Evolutionary conservation across 345 rosid species (phyloP).

Genomic region (Heritiera littoralis): DNA sequence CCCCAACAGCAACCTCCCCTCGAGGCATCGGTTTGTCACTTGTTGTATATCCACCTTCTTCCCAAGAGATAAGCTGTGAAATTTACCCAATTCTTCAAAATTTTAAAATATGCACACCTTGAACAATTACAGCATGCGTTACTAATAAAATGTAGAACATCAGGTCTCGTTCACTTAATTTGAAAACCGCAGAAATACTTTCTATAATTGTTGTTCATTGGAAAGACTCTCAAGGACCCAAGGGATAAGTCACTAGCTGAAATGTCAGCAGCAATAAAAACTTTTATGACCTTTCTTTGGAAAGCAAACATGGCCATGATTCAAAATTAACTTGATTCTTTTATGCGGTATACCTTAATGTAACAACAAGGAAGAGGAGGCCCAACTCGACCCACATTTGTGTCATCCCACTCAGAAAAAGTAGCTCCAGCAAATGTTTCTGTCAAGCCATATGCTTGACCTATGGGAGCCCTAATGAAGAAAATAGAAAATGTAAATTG

Average conservation of each 20-base stretch:
- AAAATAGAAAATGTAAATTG: constrained; percentile 16
- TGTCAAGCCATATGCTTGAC: constrained; percentile 95
- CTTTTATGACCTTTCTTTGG: neutral
- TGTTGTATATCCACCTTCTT: constrained; percentile 71
- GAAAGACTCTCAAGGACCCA: neutral
- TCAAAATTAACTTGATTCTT: constrained; percentile 3
- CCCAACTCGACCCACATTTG: constrained; percentile 80
- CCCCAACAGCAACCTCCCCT: constrained; percentile 90
- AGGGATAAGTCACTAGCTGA: neutral
- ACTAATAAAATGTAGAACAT: neutral
- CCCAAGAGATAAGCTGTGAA: constrained; percentile 88
- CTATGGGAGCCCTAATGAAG: constrained; percentile 66
- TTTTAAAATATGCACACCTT: neutral
- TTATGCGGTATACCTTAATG: constrained; percentile 55
- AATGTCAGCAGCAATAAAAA: neutral
- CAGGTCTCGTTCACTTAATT: neutral
- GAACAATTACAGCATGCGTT: neutral
- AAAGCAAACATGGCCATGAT: constrained; percentile 1
- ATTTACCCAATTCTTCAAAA: constrained; percentile 20
- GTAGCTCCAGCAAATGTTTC: constrained; percentile 95
- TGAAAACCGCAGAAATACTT: neutral
- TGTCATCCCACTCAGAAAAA: constrained; percentile 78
- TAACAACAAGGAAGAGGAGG: constrained; percentile 87
- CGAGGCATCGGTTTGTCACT: constrained; percentile 90
- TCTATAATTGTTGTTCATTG: neutral